Base-by-base conservation (phyloP, 2,329 filamentous ascomycete species). In the Alternaria brassicae region DNA sequence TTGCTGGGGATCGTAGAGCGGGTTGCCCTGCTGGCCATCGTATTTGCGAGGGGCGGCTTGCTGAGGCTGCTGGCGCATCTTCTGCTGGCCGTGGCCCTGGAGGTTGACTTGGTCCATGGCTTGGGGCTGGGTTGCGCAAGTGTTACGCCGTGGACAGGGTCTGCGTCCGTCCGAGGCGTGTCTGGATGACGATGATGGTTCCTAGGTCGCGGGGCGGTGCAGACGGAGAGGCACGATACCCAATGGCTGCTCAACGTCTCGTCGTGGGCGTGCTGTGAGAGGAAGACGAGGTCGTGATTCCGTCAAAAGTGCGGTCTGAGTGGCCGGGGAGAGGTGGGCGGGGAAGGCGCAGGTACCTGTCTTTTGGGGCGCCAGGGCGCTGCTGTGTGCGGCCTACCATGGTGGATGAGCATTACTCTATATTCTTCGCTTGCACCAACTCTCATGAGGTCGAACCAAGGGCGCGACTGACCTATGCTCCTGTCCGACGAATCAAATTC, bases 1-100 rank as follows among this genome's bases (percentile, higher is more conserved):
- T 65, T 81, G 78, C 25, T 63, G 62, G 6, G 78, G 65, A 63
- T 83, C 81, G 66, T 84, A 84, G 58, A 80, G 62, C 34, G 81
- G 81, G 60, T 81, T 79, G 47, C 82, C 82, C 61, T 82, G 80
- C 71, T 80, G 78, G 36, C 82, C 82, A 61, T 84, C 82, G 61
- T 84, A 84, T 66, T 78, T 80, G 72, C 64, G 80, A 57, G 73
- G 78, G 53, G 66, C 76, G 37, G 75, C 74, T 30, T 73, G 69
- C 50, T 69, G 67, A 34, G 73, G 69, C 50, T 69, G 67, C 57
- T 74, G 74, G 70, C 71, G 77, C 72, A 74, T 72, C 65, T 77
- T 75, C 63, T 77, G 75, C 68, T 77, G 73, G 68, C 68, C 67
- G 62, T 76, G 73, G 55, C 63, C 68, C 57, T 73, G 72, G 63